Base-by-base conservation (phyloP, 345 rosid species). In the Gynandropsis gynandra region DNA sequence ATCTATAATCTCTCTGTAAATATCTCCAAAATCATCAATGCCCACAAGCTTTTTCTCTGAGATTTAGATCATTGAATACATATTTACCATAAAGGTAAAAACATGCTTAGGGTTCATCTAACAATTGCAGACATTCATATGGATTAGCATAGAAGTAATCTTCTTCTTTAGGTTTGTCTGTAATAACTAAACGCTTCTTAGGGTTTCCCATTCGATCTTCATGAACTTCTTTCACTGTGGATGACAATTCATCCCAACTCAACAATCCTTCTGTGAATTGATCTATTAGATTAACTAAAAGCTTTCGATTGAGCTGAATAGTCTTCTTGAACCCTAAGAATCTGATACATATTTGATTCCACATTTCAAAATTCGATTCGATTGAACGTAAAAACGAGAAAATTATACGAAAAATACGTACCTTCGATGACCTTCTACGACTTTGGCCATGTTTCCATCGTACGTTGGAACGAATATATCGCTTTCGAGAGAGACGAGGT, bases 401-500 rank as follows among this genome's bases (percentile, higher is more conserved):
- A 16, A n/a, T 3, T 4, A 12, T 40, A 61, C 9, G n/a, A n/a
- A n/a, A n/a, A 24, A 43, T 11, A 9, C 11, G 13, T 69, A 90
- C 98, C 97, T 83, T 58, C 99, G 81, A 69, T 93, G 99, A 65
- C 99, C 99, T 81, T 88, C 95, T 18, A 93, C 97, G 43, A 88
- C 97, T 76, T 85, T 93, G 0, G 99, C 99, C 99, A 93, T 93
- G 81, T 93, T 93, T 42, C 99, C 99, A 54, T 85, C 88, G 64
- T 85, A 93, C 1, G 99, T 93, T 33, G 97, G 97, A 24, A 93
- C 81, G 34, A 93, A 88, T 55, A 93, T 76, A 65, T 93, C 97
- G 71, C 97, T 93, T 69, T 93, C 97, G 52, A 88, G 59, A 1
- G 99, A 72, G 6, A 93, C 96, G 17, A 88, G 95, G 68, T 93